phyloP scores from a whole-genome alignment of 176 grass and related monocot species.

The bread wheat (Triticum aestivum) region IWGSC_CS_RefSeq_v2.1 NC_057804.1:448688943-448689442 shows the following conservation, averaged over 20 bases:
- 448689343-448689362: background rate
- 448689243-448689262: conserved; percentile 1
- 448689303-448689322: background rate
- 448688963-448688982: background rate
- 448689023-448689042: conserved; percentile 17
- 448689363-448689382: conserved; percentile 35
- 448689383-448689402: conserved; percentile 24
- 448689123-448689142: background rate
- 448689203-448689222: conserved; percentile 2
- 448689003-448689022: background rate
- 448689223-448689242: conserved; percentile 26
- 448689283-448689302: conserved; percentile 22
- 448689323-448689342: conserved; percentile 1
- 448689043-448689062: conserved; percentile 31
- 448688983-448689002: background rate
- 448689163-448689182: background rate
- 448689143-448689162: conserved; percentile 14
- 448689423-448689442: conserved; percentile 42
- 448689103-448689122: background rate
- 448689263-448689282: conserved; percentile 9
- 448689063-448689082: background rate
- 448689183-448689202: background rate
- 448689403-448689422: background rate
- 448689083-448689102: background rate
- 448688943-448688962: background rate